These are phyloP conservation scores for Pseudogymnoascus sp. DNA, from an alignment of 2,329 filamentous ascomycete genomes.

Conservation along the genomic window DNA sequence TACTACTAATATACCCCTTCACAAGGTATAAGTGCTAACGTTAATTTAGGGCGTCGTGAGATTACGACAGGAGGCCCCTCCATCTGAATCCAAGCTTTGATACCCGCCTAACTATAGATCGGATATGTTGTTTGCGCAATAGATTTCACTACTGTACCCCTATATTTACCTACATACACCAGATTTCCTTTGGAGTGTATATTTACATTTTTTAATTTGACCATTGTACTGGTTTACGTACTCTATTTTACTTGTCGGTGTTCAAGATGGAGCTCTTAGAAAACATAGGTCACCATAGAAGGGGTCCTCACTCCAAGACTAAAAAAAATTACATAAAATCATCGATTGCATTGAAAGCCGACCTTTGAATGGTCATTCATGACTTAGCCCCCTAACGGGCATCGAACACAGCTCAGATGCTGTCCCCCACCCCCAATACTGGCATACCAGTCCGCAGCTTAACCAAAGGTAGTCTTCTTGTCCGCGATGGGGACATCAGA, in stretches of 20 bases:
- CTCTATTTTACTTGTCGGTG: neutral
- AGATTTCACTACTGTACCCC: neutral
- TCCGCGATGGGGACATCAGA: slow-evolving; percentile 62
- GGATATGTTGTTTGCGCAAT: neutral
- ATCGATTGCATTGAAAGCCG: neutral
- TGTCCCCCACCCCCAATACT: neutral
- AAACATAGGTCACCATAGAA: neutral
- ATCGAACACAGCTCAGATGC: neutral
- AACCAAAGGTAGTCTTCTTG: slow-evolving; percentile 42
- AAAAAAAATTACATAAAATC: neutral
- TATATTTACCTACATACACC: neutral
- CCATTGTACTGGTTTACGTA: neutral
- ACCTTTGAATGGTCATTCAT: neutral
- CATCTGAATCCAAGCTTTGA: neutral
- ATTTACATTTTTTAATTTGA: neutral
- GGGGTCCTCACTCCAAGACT: neutral
- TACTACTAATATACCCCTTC: neutral
- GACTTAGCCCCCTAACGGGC: neutral
- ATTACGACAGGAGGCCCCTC: slow-evolving; percentile 34
- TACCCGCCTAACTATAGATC: neutral
- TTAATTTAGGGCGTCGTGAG: slow-evolving; percentile 40
- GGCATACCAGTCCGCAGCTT: neutral
- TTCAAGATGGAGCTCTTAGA: neutral
- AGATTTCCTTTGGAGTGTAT: neutral
- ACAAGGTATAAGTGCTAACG: slow-evolving; percentile 17